Conservation (phyloP, 2,329 filamentous ascomycete species). For the Stagonosporopsis cucurbitacearum region DNA sequence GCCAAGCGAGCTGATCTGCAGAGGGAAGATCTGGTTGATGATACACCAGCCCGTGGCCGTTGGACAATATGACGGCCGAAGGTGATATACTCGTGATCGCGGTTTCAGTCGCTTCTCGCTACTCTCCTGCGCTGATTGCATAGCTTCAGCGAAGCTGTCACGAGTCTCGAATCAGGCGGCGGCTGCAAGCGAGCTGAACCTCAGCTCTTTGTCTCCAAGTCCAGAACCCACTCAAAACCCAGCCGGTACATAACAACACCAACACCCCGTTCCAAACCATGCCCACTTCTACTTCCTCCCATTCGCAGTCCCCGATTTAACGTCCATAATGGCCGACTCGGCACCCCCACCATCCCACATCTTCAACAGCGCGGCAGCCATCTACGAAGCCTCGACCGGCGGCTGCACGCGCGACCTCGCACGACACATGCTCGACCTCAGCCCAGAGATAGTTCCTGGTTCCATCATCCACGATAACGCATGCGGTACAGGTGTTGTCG, state of each 20-base stretch:
- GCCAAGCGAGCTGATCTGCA: not conserved
- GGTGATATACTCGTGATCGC: not conserved
- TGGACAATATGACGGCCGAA: not conserved
- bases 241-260: not conserved
- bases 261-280: not conserved
- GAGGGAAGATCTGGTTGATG: not conserved
- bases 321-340: slow-evolving; percentile 1
- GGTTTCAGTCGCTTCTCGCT: not conserved
- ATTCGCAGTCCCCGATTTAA: not conserved
- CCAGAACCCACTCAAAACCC: not conserved
- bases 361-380: not conserved
- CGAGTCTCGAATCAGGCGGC: not conserved
- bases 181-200: slow-evolving; percentile 9
- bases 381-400: slow-evolving; percentile 25
- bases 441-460: slow-evolving; percentile 17
- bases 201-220: slow-evolving; percentile 2
- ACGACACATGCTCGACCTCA: slow-evolving; percentile 20
- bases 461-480: slow-evolving; percentile 37
- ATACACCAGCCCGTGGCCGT: not conserved
- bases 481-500: slow-evolving; percentile 33
- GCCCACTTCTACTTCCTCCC: not conserved
- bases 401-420: slow-evolving; percentile 26
- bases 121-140: not conserved
- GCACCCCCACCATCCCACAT: not conserved
- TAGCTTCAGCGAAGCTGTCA: not conserved